Base-by-base conservation (phyloP, 352 stramenopile species). In the Phytophthora pini region DNA sequence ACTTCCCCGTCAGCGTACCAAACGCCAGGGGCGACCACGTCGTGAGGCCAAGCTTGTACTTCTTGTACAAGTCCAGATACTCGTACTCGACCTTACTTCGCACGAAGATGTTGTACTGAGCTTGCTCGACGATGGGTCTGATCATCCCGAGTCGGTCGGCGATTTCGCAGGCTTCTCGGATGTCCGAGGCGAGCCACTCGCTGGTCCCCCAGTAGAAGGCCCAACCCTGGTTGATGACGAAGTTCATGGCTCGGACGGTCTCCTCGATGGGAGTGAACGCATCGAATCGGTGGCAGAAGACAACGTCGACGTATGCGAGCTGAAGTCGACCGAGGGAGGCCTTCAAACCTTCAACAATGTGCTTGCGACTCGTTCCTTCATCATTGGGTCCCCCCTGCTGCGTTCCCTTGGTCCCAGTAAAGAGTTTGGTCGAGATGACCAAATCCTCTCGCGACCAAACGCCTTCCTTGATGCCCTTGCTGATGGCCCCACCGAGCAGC, bases 181-280 rank as follows among this genome's bases (percentile, higher is more conserved):
- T 57, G 12, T 48, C 12, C 3, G 50, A 54, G 12, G 38, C 4
- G 4, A 62, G 43, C 49, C 32, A 47, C 49, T 45, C 49, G 13
- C 32, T 56, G 10, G 47, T 54, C n/a, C 47, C 47, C 47, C 54
- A 54, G 31, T 54, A 59, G 26, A 59, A 59, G 24, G 51, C 51
- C 51, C 51, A 59, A 7, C 51, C 51, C 13, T 49, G 36, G 15
- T 41, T 31, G 51, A 49, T 59, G 3, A 51, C 44, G 26, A 51
- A 51, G 44, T 51, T 51, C 44, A 56, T 56, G 20, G 48, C 48
- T 22, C 48, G 48, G 2, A 56, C 47, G 9, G 47, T 54, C 17
- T 54, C 47, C 9, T 41, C 47, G 27, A 89, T 86, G 1, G 81
- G 47, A 12, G 47, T 54, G 47, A 54, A 54, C 3, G 15, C 29